Conservation (phyloP, 1,284 basidiomycete genomes). For the Sporisorium sorghi region DNA sequence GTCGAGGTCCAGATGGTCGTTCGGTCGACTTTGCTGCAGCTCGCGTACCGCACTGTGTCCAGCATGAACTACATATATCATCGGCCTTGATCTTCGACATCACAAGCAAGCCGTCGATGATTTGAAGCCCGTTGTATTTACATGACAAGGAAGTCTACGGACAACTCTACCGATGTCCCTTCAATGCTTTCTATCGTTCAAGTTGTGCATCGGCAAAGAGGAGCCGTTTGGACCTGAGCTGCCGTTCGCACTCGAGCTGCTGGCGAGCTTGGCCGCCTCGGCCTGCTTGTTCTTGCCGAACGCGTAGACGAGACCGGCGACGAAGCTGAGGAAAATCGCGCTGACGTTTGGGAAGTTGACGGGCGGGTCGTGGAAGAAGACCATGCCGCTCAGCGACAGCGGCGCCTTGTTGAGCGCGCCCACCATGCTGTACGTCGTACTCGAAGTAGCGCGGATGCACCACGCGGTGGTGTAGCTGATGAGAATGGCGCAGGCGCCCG, state of each 20-base stretch:
- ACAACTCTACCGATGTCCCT: background rate
- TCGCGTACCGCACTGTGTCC: no score
- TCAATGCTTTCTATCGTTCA: constrained; percentile 45
- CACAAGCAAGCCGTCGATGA: background rate
- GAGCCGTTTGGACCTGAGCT: constrained; percentile 29
- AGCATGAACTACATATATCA: no score
- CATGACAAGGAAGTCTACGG: background rate
- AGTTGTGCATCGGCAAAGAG: constrained; percentile 43
- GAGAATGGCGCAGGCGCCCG: constrained; percentile 94
- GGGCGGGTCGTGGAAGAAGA: constrained; percentile 76
- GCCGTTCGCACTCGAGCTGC: constrained; percentile 49
- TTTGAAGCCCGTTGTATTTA: constrained; percentile 1
- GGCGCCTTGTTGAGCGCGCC: constrained; percentile 98
- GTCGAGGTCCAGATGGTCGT: no score
- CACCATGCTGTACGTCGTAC: constrained; percentile 99
- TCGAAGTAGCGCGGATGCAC: constrained; percentile 95
- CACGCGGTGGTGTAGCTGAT: constrained; percentile 99
- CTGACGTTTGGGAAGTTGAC: constrained; percentile 88
- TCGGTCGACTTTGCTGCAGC: no score
- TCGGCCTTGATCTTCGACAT: no score
- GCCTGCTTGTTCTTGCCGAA: constrained; percentile 68
- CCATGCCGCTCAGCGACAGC: constrained; percentile 75
- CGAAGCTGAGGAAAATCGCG: constrained; percentile 87
- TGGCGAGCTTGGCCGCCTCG: constrained; percentile 51
- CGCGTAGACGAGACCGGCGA: constrained; percentile 75